Evolutionary conservation across 2,329 filamentous ascomycete species (phyloP).

Genomic region (Knufia fluminis): DNA sequence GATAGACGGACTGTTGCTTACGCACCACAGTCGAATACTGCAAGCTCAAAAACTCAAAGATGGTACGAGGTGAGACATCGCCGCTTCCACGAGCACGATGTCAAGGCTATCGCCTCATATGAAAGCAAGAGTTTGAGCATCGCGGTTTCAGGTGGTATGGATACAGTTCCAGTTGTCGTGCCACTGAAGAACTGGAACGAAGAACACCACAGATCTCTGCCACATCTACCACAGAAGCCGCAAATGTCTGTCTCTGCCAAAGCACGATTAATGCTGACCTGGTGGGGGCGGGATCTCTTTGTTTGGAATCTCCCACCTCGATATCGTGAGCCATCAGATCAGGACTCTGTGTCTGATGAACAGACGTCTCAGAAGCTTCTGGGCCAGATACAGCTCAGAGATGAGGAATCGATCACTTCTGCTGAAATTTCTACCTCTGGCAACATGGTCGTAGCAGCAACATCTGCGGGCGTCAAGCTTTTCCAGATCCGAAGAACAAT

Average conservation of each 20-base stretch:
- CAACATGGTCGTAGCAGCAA: constrained; percentile 65
- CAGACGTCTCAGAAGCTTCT: constrained; percentile 18
- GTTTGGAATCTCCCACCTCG: constrained; percentile 54
- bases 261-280: constrained; percentile 71
- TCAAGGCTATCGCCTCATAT: constrained; percentile 86
- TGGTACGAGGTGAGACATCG: constrained; percentile 85
- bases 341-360: neutral
- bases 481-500: constrained; percentile 50
- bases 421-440: constrained; percentile 64
- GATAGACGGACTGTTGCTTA: constrained; percentile 81
- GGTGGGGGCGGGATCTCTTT: constrained; percentile 82
- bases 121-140: constrained; percentile 77
- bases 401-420: constrained; percentile 75
- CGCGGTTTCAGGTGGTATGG: constrained; percentile 83
- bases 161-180: constrained; percentile 71
- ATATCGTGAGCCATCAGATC: constrained; percentile 3
- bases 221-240: constrained; percentile 72
- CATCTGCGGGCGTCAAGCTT: constrained; percentile 63
- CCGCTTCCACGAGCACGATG: constrained; percentile 84
- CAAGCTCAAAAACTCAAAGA: constrained; percentile 48
- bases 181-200: constrained; percentile 59
- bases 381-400: constrained; percentile 30
- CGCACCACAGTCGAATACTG: constrained; percentile 34
- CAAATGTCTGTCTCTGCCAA: constrained; percentile 63
- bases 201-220: constrained; percentile 72